phyloP scores from a whole-genome alignment of 1,284 basidiomycete genomes.

The Boletus smithii region DNA sequence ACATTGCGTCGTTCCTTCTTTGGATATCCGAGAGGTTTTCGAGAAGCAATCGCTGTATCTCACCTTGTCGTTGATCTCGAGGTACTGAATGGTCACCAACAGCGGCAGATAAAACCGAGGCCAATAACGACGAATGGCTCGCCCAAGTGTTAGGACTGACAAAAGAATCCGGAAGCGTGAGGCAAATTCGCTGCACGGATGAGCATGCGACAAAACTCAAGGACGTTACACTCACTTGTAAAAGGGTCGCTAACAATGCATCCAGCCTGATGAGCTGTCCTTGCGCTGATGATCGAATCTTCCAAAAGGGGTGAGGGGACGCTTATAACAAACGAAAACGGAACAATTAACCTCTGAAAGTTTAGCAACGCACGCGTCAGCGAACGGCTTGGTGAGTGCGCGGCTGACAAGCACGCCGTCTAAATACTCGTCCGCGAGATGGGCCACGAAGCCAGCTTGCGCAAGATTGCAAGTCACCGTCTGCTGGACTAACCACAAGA shows the following conservation, averaged over 20 bases:
- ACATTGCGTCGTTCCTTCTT: slow-evolving; percentile 71
- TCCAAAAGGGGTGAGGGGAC: slow-evolving; percentile 1
- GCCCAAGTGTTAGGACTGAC: slow-evolving; percentile 71
- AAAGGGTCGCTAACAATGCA: slow-evolving; percentile 47
- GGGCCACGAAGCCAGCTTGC: slow-evolving; percentile 78
- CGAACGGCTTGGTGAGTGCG: slow-evolving; percentile 61
- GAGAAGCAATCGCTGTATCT: slow-evolving; percentile 44
- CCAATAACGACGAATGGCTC: slow-evolving; percentile 46
- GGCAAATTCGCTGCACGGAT: slow-evolving; percentile 52
- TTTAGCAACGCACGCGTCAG: slow-evolving; percentile 64
- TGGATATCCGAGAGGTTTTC: slow-evolving; percentile 57
- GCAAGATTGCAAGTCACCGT: slow-evolving; percentile 76
- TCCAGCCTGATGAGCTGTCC: slow-evolving; percentile 59
- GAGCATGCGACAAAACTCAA: slow-evolving; percentile 4
- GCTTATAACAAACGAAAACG: neutral
- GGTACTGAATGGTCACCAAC: slow-evolving; percentile 30
- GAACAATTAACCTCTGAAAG: slow-evolving; percentile 58
- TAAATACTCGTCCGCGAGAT: slow-evolving; percentile 78
- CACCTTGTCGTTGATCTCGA: slow-evolving; percentile 37
- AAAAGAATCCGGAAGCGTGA: slow-evolving; percentile 67
- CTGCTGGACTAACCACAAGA: slow-evolving; percentile 82
- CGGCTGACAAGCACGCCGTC: slow-evolving; percentile 68
- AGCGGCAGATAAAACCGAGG: slow-evolving; percentile 43
- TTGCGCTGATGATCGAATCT: slow-evolving; percentile 55
- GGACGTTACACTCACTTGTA: slow-evolving; percentile 48